Conservation (phyloP, 2,329 filamentous ascomycete genomes). For the Fusarium illudens region DNA sequence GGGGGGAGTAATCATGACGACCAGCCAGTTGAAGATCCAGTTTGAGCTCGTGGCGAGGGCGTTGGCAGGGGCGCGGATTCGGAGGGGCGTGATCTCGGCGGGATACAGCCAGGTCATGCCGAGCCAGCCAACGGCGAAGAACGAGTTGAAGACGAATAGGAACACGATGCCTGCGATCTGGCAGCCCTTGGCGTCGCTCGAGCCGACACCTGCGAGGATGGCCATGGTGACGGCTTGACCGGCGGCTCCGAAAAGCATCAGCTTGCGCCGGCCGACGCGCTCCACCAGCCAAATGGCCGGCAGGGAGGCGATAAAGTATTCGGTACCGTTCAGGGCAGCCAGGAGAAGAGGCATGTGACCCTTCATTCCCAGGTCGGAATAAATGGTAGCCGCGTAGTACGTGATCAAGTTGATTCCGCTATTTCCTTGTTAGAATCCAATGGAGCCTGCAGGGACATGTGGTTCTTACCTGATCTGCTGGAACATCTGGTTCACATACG, state of each 20-base stretch:
- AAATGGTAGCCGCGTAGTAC: slow-evolving; percentile 70
- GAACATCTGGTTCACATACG: slow-evolving; percentile 69
- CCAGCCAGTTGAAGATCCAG: slow-evolving; percentile 71
- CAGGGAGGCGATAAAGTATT: slow-evolving; percentile 71
- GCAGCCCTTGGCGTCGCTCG: slow-evolving; percentile 55
- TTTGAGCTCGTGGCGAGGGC: slow-evolving; percentile 62
- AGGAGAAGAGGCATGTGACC: slow-evolving; percentile 66
- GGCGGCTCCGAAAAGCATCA: slow-evolving; percentile 75
- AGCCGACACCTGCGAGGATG: slow-evolving; percentile 65
- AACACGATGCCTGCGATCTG: slow-evolving; percentile 71
- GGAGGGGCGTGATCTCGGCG: slow-evolving; percentile 72
- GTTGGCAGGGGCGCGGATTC: slow-evolving; percentile 70
- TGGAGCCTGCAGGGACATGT: accelerated
- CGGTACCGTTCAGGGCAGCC: slow-evolving; percentile 53
- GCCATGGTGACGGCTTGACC: slow-evolving; percentile 72
- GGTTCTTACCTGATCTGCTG: slow-evolving; percentile 56
- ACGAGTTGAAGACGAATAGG: slow-evolving; percentile 68
- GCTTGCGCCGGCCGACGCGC: slow-evolving; percentile 70
- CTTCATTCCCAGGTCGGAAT: slow-evolving; percentile 61
- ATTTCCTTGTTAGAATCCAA: slow-evolving; percentile 1
- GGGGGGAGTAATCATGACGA: slow-evolving; percentile 70
- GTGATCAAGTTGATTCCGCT: slow-evolving; percentile 69
- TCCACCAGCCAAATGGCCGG: slow-evolving; percentile 69
- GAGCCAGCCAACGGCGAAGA: slow-evolving; percentile 68
- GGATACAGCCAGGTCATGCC: slow-evolving; percentile 71